These are phyloP conservation scores for Colletotrichum tofieldiae DNA, from an alignment of 2,329 filamentous ascomycete genomes.

Conservation along the genomic window DNA sequence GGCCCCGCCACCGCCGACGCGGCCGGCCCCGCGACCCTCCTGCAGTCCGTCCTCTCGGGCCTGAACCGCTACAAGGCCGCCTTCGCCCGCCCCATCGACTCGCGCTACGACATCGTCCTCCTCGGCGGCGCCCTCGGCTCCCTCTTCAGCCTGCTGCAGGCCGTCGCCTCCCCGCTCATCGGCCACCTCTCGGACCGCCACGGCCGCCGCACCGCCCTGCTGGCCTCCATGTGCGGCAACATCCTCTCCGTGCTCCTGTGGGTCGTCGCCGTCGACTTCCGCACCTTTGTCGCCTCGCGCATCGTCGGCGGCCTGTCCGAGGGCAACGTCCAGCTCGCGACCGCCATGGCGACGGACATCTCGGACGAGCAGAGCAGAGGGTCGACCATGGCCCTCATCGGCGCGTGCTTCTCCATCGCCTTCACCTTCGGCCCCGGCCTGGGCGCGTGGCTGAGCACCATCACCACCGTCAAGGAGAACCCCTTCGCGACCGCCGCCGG, in stretches of 20 bases:
- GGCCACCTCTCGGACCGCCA: constrained; percentile 89
- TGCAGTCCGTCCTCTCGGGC: constrained; percentile 84
- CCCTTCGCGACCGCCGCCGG: constrained; percentile 94
- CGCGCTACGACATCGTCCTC: constrained; percentile 96
- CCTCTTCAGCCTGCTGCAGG: constrained; percentile 93
- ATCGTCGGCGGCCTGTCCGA: constrained; percentile 94
- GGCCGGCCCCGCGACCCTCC: constrained; percentile 73
- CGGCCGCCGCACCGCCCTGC: constrained; percentile 87
- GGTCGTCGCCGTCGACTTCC: constrained; percentile 94
- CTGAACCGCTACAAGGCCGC: constrained; percentile 96
- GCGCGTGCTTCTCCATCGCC: constrained; percentile 95
- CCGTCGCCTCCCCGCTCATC: constrained; percentile 92
- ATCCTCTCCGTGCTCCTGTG: constrained; percentile 94
- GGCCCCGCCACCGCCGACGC: constrained; percentile 57
- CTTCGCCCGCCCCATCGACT: constrained; percentile 93
- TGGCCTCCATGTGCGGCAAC: constrained; percentile 94
- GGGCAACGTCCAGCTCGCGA: constrained; percentile 96
- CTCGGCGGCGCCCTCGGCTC: constrained; percentile 94
- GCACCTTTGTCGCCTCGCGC: constrained; percentile 94
- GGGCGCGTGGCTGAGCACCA: constrained; percentile 86
- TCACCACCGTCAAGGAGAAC: constrained; percentile 86
- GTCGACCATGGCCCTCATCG: constrained; percentile 95
- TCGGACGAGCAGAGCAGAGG: constrained; percentile 88
- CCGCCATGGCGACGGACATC: constrained; percentile 96
- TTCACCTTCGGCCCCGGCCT: constrained; percentile 97